Evolutionary conservation across 2,329 filamentous ascomycete species (phyloP).

Genomic region (Fusarium tjaetaba): DNA sequence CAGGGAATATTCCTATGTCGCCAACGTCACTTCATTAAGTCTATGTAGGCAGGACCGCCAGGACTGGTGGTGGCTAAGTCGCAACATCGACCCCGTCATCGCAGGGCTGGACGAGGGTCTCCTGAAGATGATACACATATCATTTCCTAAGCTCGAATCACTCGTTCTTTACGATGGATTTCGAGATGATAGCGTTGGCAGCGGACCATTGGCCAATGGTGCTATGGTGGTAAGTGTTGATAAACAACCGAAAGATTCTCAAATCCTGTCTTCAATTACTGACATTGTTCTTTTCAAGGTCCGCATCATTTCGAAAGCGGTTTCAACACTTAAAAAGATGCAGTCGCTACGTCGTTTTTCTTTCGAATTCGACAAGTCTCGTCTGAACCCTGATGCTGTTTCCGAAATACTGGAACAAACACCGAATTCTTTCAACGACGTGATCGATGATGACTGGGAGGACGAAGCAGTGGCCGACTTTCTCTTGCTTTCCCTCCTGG

Average conservation of each 20-base stretch:
- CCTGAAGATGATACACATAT: accelerated
- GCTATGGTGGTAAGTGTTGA: neutral
- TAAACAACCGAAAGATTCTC: neutral
- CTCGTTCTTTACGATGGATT: neutral
- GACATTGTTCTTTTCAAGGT: neutral
- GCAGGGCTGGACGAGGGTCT: too few species aligned
- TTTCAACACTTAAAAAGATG: neutral
- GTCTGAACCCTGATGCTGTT: too few species aligned
- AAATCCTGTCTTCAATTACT: neutral
- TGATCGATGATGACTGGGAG: accelerated
- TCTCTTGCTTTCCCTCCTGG: too few species aligned
- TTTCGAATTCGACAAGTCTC: too few species aligned
- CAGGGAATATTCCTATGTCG: too few species aligned
- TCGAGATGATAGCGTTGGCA: neutral
- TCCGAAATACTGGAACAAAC: too few species aligned
- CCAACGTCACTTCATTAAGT: neutral
- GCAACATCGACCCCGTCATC: accelerated
- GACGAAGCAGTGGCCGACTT: too few species aligned
- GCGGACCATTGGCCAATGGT: neutral
- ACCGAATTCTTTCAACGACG: too few species aligned
- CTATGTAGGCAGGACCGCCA: too few species aligned
- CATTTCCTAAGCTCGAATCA: neutral
- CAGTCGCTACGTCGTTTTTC: neutral
- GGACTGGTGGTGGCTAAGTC: too few species aligned
- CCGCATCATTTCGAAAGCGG: neutral